Evolutionary conservation across 202 grass and related monocot genomes (phyloP).

Genomic region (Setaria viridis): DNA sequence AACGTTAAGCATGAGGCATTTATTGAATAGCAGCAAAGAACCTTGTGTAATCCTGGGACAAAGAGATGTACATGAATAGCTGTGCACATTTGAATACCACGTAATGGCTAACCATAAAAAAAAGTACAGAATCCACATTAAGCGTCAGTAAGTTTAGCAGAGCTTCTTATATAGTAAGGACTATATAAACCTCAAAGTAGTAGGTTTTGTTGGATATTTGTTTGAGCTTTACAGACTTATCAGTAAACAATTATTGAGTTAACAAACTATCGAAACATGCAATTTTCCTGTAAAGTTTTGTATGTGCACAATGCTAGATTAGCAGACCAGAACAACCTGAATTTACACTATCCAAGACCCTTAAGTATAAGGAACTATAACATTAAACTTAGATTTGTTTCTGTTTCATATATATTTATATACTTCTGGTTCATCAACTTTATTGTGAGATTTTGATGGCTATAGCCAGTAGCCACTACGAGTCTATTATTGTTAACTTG

Average conservation of each 20-base stretch:
- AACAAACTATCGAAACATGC: conserved; percentile 5
- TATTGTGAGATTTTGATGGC: not conserved
- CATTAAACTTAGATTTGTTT: not conserved
- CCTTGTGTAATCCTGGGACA: conserved; percentile 64
- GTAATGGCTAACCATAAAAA: conserved; percentile 21
- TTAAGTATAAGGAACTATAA: not conserved
- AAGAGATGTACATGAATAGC: conserved; percentile 42
- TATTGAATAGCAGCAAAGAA: conserved; percentile 88
- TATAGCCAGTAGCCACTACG: not conserved
- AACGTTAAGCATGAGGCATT: conserved; percentile 84
- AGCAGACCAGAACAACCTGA: not conserved
- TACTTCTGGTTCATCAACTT: conserved; percentile 1
- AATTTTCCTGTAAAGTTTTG: conserved; percentile 14
- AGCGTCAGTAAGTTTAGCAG: not conserved
- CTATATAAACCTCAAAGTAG: not conserved
- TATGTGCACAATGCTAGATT: not conserved
- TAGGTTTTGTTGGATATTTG: not conserved
- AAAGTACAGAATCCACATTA: not conserved
- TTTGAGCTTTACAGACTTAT: not conserved
- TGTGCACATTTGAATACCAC: conserved; percentile 5
- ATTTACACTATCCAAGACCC: conserved; percentile 4
- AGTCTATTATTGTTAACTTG: not conserved
- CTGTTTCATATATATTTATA: conserved; percentile 8
- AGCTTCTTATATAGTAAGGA: not conserved
- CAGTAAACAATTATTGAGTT: not conserved